A percentile compares a stretch with the other conserved stretches of the same genome.
Evolutionary conservation across 140 eudicot genomes (phyloP).

Genomic region (Ambrosia hybrid): DNA sequence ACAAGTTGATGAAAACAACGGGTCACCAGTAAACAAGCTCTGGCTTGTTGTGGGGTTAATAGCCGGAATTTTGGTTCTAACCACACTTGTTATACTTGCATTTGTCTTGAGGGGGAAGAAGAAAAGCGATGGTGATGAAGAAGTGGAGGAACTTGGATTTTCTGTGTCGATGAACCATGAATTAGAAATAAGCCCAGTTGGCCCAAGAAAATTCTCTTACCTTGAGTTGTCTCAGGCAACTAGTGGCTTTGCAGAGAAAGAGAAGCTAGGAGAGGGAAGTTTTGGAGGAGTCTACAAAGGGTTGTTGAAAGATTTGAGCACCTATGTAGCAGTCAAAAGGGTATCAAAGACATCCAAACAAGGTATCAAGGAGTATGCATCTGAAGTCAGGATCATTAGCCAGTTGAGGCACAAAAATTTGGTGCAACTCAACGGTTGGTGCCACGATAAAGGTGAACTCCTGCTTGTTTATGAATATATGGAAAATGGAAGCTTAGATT

Average conservation of each 20-base stretch:
- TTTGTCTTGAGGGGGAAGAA: conserved; percentile 7
- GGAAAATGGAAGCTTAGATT: conserved; percentile 19
- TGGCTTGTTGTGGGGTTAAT: neutral
- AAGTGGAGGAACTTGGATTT: neutral
- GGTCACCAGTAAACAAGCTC: neutral
- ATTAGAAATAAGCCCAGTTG: neutral
- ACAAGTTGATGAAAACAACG: neutral
- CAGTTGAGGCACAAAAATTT: conserved; percentile 3
- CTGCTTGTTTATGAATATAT: conserved; percentile 12
- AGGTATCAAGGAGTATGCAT: conserved; percentile 17
- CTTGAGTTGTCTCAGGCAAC: neutral
- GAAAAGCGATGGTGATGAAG: neutral
- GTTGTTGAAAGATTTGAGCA: neutral
- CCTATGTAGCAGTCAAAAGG: conserved; percentile 21
- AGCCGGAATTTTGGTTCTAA: conserved; percentile 3
- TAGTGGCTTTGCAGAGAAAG: neutral
- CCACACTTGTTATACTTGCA: neutral
- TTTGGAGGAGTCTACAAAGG: conserved; percentile 15
- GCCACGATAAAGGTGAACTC: conserved; percentile 8
- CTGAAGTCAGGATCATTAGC: conserved; percentile 12
- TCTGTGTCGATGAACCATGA: conserved; percentile 1
- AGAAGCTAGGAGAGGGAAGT: conserved; percentile 19
- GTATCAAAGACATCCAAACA: conserved; percentile 16
- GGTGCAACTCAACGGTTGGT: conserved; percentile 14
- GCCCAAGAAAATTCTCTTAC: conserved; percentile 4